These are phyloP conservation scores for Coprinopsis sp. DNA, from an alignment of 768 basidiomycete species.

Conservation along the genomic window DNA sequence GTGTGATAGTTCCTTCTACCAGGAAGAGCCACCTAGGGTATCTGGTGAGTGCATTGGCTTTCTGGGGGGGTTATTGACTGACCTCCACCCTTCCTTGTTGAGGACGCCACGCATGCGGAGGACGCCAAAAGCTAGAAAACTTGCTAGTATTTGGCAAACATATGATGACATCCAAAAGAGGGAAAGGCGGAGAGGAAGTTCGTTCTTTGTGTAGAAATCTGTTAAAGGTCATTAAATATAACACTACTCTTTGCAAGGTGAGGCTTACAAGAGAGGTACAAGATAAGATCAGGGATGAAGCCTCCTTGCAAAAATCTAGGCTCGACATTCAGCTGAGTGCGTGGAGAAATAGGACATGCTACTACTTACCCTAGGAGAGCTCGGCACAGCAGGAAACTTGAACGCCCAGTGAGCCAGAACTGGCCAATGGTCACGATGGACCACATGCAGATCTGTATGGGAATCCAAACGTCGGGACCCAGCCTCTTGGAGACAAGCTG, in stretches of 20 bases:
- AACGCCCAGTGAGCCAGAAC: slow-evolving; percentile 51
- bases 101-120: slow-evolving; percentile 52
- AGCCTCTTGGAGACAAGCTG: slow-evolving; percentile 56
- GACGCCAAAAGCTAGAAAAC: slow-evolving; percentile 59
- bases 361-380: slow-evolving; percentile 36
- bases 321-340: not conserved
- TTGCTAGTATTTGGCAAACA: slow-evolving; percentile 41
- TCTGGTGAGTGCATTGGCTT: slow-evolving; percentile 7
- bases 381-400: slow-evolving; percentile 45
- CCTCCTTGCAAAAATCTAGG: slow-evolving; percentile 27
- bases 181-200: slow-evolving; percentile 52
- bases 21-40: slow-evolving; percentile 52
- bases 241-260: not conserved
- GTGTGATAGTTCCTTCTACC: slow-evolving; percentile 42
- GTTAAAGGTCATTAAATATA: not conserved
- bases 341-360: slow-evolving; percentile 16
- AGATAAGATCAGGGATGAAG: slow-evolving; percentile 55
- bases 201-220: slow-evolving; percentile 59
- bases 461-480: slow-evolving; percentile 64
- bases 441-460: slow-evolving; percentile 54
- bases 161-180: slow-evolving; percentile 52
- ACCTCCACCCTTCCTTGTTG: slow-evolving; percentile 51
- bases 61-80: slow-evolving; percentile 14
- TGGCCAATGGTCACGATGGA: slow-evolving; percentile 47
- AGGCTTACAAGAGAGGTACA: slow-evolving; percentile 55